phyloP scores from a whole-genome alignment of 2,329 filamentous ascomycete genomes.

The Alternaria gaisen region DNA sequence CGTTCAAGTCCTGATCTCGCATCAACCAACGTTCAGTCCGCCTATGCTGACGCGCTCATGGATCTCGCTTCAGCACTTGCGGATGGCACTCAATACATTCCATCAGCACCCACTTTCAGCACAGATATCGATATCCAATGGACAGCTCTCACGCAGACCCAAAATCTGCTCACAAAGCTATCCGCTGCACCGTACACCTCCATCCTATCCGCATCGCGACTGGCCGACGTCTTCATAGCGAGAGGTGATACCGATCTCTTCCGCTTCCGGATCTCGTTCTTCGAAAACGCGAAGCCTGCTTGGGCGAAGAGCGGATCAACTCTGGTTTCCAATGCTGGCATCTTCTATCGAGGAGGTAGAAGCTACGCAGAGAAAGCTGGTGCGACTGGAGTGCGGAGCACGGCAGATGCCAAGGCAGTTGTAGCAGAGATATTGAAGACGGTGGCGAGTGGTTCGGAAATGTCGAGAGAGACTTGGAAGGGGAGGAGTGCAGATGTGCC shows the following conservation, averaged over 20 bases:
- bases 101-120: conserved; percentile 21
- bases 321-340: conserved; percentile 51
- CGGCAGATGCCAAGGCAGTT: conserved; percentile 59
- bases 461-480: conserved; percentile 52
- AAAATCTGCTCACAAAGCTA: conserved; percentile 39
- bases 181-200: conserved; percentile 27
- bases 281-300: conserved; percentile 32
- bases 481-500: conserved; percentile 53
- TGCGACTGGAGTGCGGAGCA: conserved; percentile 51
- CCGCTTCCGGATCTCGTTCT: conserved; percentile 43
- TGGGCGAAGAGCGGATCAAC: conserved; percentile 46
- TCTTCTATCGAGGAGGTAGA: conserved; percentile 47
- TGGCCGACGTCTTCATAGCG: conserved; percentile 45
- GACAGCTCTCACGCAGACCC: conserved; percentile 44
- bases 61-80: conserved; percentile 61
- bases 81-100: conserved; percentile 29
- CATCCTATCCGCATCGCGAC: conserved; percentile 31
- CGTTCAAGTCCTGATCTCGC: conserved; percentile 59
- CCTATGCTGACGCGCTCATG: conserved; percentile 65
- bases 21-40: conserved; percentile 62
- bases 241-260: conserved; percentile 47
- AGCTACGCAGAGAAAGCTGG: conserved; percentile 44
- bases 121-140: conserved; percentile 40
- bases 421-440: conserved; percentile 58
- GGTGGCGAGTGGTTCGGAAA: conserved; percentile 44